phyloP scores from a whole-genome alignment of 140 eudicot genomes.

The Anethum foeniculum region DNA sequence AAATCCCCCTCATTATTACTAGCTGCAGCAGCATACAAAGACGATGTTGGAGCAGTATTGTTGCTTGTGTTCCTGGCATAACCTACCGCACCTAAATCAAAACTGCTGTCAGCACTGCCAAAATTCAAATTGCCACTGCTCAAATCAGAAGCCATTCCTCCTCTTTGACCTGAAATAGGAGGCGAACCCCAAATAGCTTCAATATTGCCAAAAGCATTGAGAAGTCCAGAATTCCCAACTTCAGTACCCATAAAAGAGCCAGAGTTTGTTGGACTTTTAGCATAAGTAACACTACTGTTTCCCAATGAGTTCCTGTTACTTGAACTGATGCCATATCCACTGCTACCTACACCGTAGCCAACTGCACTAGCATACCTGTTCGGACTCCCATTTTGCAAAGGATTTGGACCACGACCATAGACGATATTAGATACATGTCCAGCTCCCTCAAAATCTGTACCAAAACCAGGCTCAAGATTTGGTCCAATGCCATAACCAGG shows the following conservation, averaged over 20 bases:
- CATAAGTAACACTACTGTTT: slow-evolving; percentile 33
- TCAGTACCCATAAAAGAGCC: slow-evolving; percentile 41
- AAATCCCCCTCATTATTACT: slow-evolving; percentile 30
- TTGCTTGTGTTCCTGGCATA: slow-evolving; percentile 44
- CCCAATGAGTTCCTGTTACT: slow-evolving; percentile 51
- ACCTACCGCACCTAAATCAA: slow-evolving; percentile 30
- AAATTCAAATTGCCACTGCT: slow-evolving; percentile 30
- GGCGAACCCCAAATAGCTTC: slow-evolving; percentile 71
- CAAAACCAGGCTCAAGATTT: slow-evolving; percentile 44
- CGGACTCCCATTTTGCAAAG: slow-evolving; percentile 36
- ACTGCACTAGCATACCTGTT: slow-evolving; percentile 44
- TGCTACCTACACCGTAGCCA: slow-evolving; percentile 37
- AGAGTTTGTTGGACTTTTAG: slow-evolving; percentile 37
- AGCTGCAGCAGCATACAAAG: slow-evolving; percentile 31
- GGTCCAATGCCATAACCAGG: slow-evolving; percentile 48
- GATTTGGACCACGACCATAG: slow-evolving; percentile 46
- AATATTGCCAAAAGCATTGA: slow-evolving; percentile 31
- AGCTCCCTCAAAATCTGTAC: slow-evolving; percentile 33
- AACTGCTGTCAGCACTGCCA: slow-evolving; percentile 27
- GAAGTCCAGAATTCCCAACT: slow-evolving; percentile 28
- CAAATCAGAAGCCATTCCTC: slow-evolving; percentile 26
- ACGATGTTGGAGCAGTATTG: slow-evolving; percentile 9
- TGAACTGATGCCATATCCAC: slow-evolving; percentile 44
- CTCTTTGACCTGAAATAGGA: slow-evolving; percentile 27
- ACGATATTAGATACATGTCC: slow-evolving; percentile 44